phyloP scores from a whole-genome alignment of 495 filamentous ascomycete species.

The Talaromyces wortmannii region DNA sequence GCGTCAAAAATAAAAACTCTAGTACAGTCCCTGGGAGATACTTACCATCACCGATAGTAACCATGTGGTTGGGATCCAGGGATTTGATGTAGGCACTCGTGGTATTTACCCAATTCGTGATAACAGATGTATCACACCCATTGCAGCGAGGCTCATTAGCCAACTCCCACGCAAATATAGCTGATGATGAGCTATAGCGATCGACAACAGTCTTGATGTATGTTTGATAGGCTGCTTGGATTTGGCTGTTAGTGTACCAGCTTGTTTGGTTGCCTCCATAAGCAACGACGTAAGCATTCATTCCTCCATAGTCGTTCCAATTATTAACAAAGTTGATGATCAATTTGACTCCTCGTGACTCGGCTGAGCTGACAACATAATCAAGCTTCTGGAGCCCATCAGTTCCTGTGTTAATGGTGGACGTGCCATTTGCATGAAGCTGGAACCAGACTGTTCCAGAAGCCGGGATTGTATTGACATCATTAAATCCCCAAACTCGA shows the following conservation, averaged over 20 bases:
- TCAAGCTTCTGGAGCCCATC: constrained; percentile 63
- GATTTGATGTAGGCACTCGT: constrained; percentile 57
- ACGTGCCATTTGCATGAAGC: constrained; percentile 40
- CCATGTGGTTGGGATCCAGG: constrained; percentile 58
- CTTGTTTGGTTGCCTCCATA: constrained; percentile 48
- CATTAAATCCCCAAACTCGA: constrained; percentile 70
- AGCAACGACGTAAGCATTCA: constrained; percentile 53
- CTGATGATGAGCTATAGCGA: constrained; percentile 47
- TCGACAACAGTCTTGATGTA: constrained; percentile 58
- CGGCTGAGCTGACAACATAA: constrained; percentile 55
- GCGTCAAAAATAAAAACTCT: constrained; percentile 17
- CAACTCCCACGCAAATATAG: constrained; percentile 68
- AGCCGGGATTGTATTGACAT: constrained; percentile 40
- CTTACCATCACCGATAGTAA: constrained; percentile 54
- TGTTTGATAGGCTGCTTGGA: constrained; percentile 52
- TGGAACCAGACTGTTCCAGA: constrained; percentile 55
- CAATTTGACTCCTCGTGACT: constrained; percentile 50
- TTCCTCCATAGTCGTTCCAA: constrained; percentile 62
- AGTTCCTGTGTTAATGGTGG: constrained; percentile 59
- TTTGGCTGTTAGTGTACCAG: constrained; percentile 51
- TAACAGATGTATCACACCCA: constrained; percentile 29
- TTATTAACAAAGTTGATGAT: constrained; percentile 53
- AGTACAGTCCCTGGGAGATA: constrained; percentile 19
- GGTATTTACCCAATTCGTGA: constrained; percentile 55
- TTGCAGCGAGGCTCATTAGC: constrained; percentile 52